These are phyloP conservation scores for Cyphellophora europaea DNA, from an alignment of 2,329 filamentous ascomycete genomes.

Conservation along the genomic window DNA sequence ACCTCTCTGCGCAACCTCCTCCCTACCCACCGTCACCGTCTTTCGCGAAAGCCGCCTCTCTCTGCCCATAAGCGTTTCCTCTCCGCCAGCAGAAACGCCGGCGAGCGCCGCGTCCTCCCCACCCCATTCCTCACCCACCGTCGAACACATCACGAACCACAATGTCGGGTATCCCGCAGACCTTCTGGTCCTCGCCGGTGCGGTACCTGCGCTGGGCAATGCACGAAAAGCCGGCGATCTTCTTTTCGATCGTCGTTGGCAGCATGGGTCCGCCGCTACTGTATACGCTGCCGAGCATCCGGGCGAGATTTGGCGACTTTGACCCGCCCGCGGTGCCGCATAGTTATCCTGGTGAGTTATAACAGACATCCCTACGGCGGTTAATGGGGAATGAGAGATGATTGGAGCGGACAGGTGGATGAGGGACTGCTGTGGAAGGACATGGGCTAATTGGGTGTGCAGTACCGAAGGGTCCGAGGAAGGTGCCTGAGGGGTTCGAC, in stretches of 20 bases:
- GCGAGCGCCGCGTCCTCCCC: too few relatives aligned
- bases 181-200: slow-evolving; percentile 74
- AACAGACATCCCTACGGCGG: too few relatives aligned
- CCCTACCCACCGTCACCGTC: too few relatives aligned
- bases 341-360: slow-evolving; percentile 90
- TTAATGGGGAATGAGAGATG: neutral
- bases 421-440: too few relatives aligned
- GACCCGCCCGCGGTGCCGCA: slow-evolving; percentile 65
- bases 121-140: slow-evolving; percentile 2
- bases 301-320: slow-evolving; percentile 63
- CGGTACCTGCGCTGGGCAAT: slow-evolving; percentile 82
- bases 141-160: slow-evolving; percentile 4
- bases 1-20: too few relatives aligned
- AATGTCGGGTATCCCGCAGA: slow-evolving; percentile 47
- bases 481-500: slow-evolving; percentile 37
- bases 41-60: too few relatives aligned
- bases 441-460: too few relatives aligned
- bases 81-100: too few relatives aligned
- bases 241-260: slow-evolving; percentile 75
- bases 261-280: slow-evolving; percentile 61
- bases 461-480: slow-evolving; percentile 38
- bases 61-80: too few relatives aligned
- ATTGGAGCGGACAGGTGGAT: too few relatives aligned
- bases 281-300: slow-evolving; percentile 62
- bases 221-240: slow-evolving; percentile 81